Evolutionary conservation across 148 eudicot species (phyloP), one percentile per base, ranked within the genome.

Genomic region (Bassia scoparia): DNA sequence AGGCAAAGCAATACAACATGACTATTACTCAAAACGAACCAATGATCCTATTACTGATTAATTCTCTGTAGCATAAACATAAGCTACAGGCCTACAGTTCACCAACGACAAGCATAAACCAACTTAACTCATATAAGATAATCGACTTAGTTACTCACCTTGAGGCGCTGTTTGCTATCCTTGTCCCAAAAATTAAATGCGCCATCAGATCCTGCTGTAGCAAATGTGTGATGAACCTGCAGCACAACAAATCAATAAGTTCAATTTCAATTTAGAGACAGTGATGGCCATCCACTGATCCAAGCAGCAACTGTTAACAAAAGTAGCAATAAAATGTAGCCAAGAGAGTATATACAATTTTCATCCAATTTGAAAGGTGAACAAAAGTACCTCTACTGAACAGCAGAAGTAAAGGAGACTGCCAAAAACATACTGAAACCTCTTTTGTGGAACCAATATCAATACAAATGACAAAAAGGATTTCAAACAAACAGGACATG

Each of bases 141-240:
- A 72, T 41, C 59, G 30, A 72, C 8, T 10, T 34, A 43, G n/a
- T 50, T 62, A 54, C 72, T 69, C 61, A 89, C 98, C 92, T 94
- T 94, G 43, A 94, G 95, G 63, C 98, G 83, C 74, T 94, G 98
- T 86, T 94, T 94, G 76, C 98, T 94, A 80, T 94, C 98, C 76
- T 94, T 94, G 82, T 94, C 97, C 98, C 98, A 94, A 75, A 90
- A 94, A 77, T 89, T 94, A 70, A 89, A 91, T 75, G 87, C 84
- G 55, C 98, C 98, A 81, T 94, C 98, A 79, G 98, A 94, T 54
- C 98, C 98, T 13, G 96, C 88, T 46, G 98, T 91, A 54, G 98
- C 97, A 84, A 94, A 94, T 18, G 98, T 94, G 52, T 88, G 93
- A 76, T 91, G 93, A 67, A 88, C 81, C 98, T 94, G 73, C 64